Evolutionary conservation across 148 eudicot genomes (phyloP).

Genomic region (Rhododendron ferrugineum): DNA sequence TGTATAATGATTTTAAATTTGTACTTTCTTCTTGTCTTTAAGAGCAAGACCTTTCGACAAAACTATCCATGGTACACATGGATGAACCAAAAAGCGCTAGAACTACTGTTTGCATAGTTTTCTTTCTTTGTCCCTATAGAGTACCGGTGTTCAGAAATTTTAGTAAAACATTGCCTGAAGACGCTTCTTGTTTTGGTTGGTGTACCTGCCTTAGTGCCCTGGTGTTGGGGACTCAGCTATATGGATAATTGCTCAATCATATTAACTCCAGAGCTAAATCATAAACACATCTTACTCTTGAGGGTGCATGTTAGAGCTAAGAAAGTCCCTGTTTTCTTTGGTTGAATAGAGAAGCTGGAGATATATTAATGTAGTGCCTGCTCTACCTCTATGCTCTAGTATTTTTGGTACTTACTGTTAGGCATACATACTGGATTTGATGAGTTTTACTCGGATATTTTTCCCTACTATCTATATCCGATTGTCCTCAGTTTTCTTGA

Average conservation of each 20-base stretch:
- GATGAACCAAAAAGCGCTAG: not conserved
- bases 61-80: not conserved
- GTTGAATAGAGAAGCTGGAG: not conserved
- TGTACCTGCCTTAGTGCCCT: not conserved
- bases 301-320: conserved; percentile 3
- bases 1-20: not conserved
- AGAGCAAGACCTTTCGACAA: not conserved
- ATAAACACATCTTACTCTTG: not conserved
- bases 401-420: not conserved
- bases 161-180: not conserved
- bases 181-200: not conserved
- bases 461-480: not conserved
- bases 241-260: not conserved
- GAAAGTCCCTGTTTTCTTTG: not conserved
- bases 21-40: not conserved
- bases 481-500: not conserved
- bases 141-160: not conserved
- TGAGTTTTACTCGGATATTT: not conserved
- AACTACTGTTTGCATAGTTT: not conserved
- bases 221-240: not conserved
- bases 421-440: not conserved
- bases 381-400: not conserved
- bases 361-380: not conserved
- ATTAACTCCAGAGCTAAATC: not conserved
- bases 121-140: not conserved